Base-by-base conservation (phyloP, 805 yeast species). In the Saturnispora mendoncae region DNA sequence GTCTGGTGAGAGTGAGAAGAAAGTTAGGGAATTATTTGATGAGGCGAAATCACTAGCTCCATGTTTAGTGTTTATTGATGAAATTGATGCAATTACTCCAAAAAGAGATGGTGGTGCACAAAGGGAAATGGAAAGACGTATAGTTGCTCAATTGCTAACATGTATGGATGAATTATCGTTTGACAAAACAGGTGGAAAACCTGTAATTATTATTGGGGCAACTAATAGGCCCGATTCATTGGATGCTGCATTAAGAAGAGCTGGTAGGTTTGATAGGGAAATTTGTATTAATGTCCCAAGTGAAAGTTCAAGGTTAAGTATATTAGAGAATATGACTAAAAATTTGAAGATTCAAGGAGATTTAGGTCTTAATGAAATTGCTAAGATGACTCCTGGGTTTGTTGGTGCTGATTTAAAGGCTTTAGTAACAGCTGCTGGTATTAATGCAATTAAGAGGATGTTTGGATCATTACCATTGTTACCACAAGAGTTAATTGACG, bases 71-170 rank as follows among this genome's bases (percentile, higher is more conserved):
- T 92, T 92, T 55, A 80, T 92, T 55, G 98, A 92, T 64, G 98
- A 92, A 60, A 92, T 92, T 51, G 98, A 92, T 62, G 96, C 98
- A 10, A 88, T 92, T 40, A 92, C 98, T 0, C 98, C 98, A 1
- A 92, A 92, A 57, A 75, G 98, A 64, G 98, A 92, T 59, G 95
- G 95, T 21, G 95, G 95, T 29, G 97, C 96, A n/a, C 97, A 87
- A 60, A 71, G 98, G 52, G 98, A 92, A 63, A 92, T 92, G 97
- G 98, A 92, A 58, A 74, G 92, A 51, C 72, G 98, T 58, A 90
- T 92, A 24, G 98, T 92, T 2, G 97, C 97, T 0, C 98, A 92
- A 58, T 68, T 92, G 46, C 68, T 92, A 33, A 92, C 98, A 0
- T 80, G 94, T 23, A 88, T 92, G 84, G 98, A 92, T 62, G 96